Base-by-base conservation (phyloP, 2,329 filamentous ascomycete genomes). In the Alternaria rosae region DNA sequence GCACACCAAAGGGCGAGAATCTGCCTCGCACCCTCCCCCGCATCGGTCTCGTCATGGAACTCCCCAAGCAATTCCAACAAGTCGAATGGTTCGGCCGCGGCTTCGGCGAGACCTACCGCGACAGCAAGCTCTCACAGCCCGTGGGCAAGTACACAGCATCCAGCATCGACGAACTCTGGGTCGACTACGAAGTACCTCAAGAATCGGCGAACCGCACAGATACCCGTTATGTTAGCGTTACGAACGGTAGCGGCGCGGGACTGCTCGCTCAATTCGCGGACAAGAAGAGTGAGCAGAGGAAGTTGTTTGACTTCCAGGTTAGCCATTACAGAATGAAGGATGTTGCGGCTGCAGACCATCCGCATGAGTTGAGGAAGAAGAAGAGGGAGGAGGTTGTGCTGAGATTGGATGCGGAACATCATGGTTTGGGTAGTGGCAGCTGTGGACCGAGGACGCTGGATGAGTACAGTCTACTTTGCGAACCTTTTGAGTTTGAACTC, bases 171-270 rank as follows among this genome's bases (percentile, higher is more conserved):
- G 82, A 84, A 0, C 80, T 91, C 25, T 85, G 86, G 70, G 83
- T 84, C 0, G 80, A 82, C 1, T 91, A 91, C 69, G 89, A 92
- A 17, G 87, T 88, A 21, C 89, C 89, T 0, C 89, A 92, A 72
- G 89, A 92, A 68, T 87, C 85, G 54, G 87, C 88, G 1, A 92
- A 91, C 73, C 82, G 87, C 13, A 86, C 86, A 57, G 87, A 87
- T 32, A 86, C 85, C 0, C 81, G 86, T 7, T 91, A 87, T 85
- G 76, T 91, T 4, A 77, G 78, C 11, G 15, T 78, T 6, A 54
- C 59, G 11, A 62, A 70, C 9, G 57, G 53, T 12, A 64, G 57
- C 9, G 57, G 52, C 17, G 54, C 62, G 3, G 63, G 67, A 1
- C 48, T 77, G 13, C 54, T 68, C 3, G 76, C 69, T 6, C 74